A percentile compares a stretch with the other conserved stretches of the same genome.
Conservation (phyloP, 148 eudicot genomes). For the Tetragonia tetragonoides region DNA sequence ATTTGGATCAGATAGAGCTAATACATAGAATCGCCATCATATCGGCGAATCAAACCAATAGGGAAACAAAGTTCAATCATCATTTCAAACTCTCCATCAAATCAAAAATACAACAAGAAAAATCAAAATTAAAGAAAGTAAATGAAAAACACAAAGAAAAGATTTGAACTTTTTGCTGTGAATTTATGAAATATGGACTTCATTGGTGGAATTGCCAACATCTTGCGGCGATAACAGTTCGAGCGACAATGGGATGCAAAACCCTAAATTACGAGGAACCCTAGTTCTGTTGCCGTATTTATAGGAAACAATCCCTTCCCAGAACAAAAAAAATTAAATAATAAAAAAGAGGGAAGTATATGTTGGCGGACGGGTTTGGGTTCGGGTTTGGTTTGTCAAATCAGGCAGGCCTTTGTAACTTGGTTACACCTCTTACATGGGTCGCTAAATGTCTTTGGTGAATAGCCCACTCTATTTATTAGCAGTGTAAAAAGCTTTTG, state of each 20-base stretch:
- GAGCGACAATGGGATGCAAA: background rate
- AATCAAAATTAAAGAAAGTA: background rate
- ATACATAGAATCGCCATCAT: conserved; percentile 49
- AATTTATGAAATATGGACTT: background rate
- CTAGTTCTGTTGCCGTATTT: background rate
- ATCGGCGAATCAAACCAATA: conserved; percentile 59
- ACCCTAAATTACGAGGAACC: conserved; percentile 17
- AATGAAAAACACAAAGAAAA: background rate
- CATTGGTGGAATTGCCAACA: background rate
- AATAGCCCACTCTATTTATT: no score
- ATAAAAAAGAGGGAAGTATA: no score
- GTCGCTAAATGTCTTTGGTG: no score
- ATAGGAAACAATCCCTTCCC: background rate
- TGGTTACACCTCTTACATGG: no score
- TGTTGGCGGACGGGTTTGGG: no score
- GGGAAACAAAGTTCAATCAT: conserved; percentile 56
- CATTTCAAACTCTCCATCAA: conserved; percentile 16
- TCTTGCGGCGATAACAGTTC: background rate
- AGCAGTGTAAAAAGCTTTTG: no score
- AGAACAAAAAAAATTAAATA: no score
- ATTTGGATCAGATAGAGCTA: conserved; percentile 35
- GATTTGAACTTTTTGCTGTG: background rate
- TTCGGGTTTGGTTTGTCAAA: no score
- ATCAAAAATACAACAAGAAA: background rate
- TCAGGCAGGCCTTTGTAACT: no score